Percentiles rank a stretch among this genome's conserved stretches.
Evolutionary conservation across 192 early-diverging fungal species (phyloP).

Genomic region (Backusella liffmaniae): DNA sequence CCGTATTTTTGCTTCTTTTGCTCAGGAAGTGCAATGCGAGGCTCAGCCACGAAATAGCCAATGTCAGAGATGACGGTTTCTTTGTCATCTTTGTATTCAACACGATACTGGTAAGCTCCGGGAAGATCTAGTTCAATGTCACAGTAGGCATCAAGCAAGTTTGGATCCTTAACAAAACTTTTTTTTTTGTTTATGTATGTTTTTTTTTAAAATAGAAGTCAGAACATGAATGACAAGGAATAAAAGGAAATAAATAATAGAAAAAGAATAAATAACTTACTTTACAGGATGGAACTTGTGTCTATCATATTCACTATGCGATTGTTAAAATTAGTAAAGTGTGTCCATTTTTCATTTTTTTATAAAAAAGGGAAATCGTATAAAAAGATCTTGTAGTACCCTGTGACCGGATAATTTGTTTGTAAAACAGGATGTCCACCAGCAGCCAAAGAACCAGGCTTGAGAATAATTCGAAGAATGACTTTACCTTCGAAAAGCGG

Average conservation of each 20-base stretch:
- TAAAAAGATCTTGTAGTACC: constrained; percentile 42
- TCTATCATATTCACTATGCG: constrained; percentile 32
- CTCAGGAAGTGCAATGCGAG: constrained; percentile 61
- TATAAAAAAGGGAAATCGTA: constrained; percentile 34
- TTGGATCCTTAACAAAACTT: constrained; percentile 32
- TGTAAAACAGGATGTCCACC: constrained; percentile 62
- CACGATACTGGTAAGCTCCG: constrained; percentile 88
- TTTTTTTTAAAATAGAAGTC: background rate
- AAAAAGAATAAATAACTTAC: constrained; percentile 27
- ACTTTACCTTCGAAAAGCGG: constrained; percentile 68
- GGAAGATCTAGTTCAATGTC: constrained; percentile 63
- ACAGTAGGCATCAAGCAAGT: constrained; percentile 57
- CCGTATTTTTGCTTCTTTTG: constrained; percentile 5
- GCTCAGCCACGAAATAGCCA: constrained; percentile 86
- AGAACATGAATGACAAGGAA: background rate
- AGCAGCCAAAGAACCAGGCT: constrained; percentile 75
- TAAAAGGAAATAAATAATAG: constrained; percentile 1
- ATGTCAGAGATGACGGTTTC: constrained; percentile 36
- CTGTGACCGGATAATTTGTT: constrained; percentile 86
- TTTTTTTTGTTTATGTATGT: background rate
- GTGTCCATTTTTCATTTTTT: background rate
- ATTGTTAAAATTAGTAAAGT: constrained; percentile 5
- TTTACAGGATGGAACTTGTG: constrained; percentile 40
- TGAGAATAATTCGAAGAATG: constrained; percentile 76
- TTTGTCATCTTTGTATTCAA: constrained; percentile 53